Base-by-base conservation (phyloP, 2,329 filamentous ascomycete species). In the Phaeophleospora eucalypticola region DNA sequence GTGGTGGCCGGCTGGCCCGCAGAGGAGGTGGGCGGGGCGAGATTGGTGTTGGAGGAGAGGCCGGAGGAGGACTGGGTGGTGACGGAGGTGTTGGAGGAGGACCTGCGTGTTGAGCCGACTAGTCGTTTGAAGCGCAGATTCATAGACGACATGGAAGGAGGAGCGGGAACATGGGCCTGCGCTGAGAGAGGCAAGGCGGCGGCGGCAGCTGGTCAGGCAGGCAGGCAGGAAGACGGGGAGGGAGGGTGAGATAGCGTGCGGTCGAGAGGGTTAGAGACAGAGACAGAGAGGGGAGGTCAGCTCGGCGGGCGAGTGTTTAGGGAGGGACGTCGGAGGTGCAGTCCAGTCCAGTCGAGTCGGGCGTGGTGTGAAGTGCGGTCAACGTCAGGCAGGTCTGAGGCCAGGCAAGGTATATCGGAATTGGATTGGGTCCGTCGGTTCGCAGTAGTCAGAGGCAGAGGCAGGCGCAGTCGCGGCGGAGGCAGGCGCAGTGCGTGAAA, bases 41-140 rank as follows among this genome's bases (percentile, higher is more conserved):
- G 65, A 57, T 65, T 67, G 52, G 65, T 65, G 54, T 59, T 63
- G 57, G 54, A 64, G 53, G 62, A 66, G 65, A 68, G 73, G 65
- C 74, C 74, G 60, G 73, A 74, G 51, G 83, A 84, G 73, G 84
- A 83, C 74, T 87, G 80, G 77, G 80, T 79, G 78, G 87, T 86
- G 70, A 87, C 47, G 44, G 50, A 56, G 44, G 60, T 68, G 66
- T 68, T 74, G 67, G 74, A 76, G 59, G 24, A 29, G 24, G 76
- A 76, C 76, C 83, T 86, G 71, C 86, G 83, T 80, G 86, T 87
- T 73, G 84, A 84, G 77, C 87, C 86, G 73, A 86, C 84, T 74
- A 89, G 79, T 77, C 80, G 80, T 77, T 87, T 86, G 70, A 88
- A 81, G 72, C 84, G 82, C 69, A 81, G 80, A 77, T 87, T 87